Evolutionary conservation across 2,329 filamentous ascomycete species (phyloP), one percentile per base, ranked within the genome.

Genomic region (Epicoccum nigrum): DNA sequence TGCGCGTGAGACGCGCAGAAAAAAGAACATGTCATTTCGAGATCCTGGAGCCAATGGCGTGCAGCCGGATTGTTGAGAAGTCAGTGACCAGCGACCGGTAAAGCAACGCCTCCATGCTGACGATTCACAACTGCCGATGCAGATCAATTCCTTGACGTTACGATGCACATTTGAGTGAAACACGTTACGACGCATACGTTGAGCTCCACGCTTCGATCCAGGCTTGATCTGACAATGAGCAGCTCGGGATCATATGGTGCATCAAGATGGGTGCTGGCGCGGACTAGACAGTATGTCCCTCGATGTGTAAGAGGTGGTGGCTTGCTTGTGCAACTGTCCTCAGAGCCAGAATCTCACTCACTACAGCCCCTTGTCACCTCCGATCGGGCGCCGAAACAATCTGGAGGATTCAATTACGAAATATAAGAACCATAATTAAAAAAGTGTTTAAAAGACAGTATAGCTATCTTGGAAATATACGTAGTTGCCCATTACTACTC

Each of bases 291-390:
- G 4, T 45, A 41, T 25, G 42, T 63, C 7, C 27, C 63, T 16
- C 51, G 41, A 9, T 49, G 55, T 12, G 48, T 60, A 13, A 55
- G 54, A 38, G 55, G 58, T 12, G 60, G 58, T 13, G 51, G 57
- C 19, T 25, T 60, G 9, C 53, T 56, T 2, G 40, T 60, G 11
- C 58, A 62, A 17, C 23, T 59, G 11, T 40, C 50, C 12, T 31
- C 52, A 20, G 46, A 45, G 8, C 54, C 57, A 4, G 48, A 56
- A 20, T 45, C 38, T 19, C 52, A n/a, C n/a, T n/a, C n/a, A n/a
- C n/a, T n/a, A n/a, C n/a, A n/a, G n/a, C n/a, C n/a, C n/a, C n/a
- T n/a, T n/a, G n/a, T n/a, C n/a, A n/a, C n/a, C n/a, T n/a, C n/a
- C n/a, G n/a, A n/a, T n/a, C n/a, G n/a, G n/a, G n/a, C n/a, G n/a